phyloP scores from a whole-genome alignment of 768 basidiomycete genomes.

The Serendipita sp. region DNA sequence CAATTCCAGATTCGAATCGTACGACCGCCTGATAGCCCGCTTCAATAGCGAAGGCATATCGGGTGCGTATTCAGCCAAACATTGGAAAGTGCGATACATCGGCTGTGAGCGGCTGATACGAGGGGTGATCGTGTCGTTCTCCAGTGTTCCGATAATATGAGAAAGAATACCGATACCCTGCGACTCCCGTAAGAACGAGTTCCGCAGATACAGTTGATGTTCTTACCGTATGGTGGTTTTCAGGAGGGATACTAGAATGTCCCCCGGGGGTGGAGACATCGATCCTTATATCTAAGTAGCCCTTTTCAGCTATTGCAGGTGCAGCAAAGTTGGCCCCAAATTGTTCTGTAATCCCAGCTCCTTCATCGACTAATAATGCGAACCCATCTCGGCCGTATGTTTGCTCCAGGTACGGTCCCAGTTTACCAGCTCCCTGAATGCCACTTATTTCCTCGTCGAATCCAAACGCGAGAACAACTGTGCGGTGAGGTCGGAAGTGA shows the following conservation, averaged over 20 bases:
- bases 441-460: constrained; percentile 65
- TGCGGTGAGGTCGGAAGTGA: constrained; percentile 47
- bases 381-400: constrained; percentile 57
- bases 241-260: constrained; percentile 71
- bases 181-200: neutral
- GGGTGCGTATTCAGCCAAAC: constrained; percentile 45
- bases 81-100: constrained; percentile 43
- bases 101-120: constrained; percentile 32
- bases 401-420: constrained; percentile 30
- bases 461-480: constrained; percentile 43
- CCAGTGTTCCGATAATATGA: constrained; percentile 47
- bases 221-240: constrained; percentile 43
- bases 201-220: neutral
- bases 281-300: constrained; percentile 44
- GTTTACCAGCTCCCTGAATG: constrained; percentile 25
- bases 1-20: constrained; percentile 34
- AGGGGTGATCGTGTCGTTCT: constrained; percentile 37
- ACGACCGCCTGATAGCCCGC: constrained; percentile 30
- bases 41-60: constrained; percentile 33
- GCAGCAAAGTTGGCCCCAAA: constrained; percentile 40
- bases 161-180: constrained; percentile 74
- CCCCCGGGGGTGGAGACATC: constrained; percentile 58
- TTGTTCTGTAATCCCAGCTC: constrained; percentile 36
- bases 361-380: constrained; percentile 77
- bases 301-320: constrained; percentile 60